Base-by-base conservation (phyloP, 140 eudicot genomes). In the Senecio squalidus region DNA sequence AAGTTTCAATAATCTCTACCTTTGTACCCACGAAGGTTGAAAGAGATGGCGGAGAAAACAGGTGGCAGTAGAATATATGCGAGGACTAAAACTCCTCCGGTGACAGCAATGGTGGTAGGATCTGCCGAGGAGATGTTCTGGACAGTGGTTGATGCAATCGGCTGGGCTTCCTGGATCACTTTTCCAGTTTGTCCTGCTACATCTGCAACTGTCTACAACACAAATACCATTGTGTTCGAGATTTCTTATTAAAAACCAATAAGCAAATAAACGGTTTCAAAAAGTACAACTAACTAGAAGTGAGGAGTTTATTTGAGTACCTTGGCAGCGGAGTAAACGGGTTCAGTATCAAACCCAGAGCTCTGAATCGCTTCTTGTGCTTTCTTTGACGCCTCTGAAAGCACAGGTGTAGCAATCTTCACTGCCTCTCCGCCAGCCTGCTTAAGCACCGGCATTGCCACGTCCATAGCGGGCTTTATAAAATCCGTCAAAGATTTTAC, bases 21-120 rank as follows among this genome's bases (percentile, higher is more conserved):
- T 78, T 87, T 78, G 67, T 77, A 92, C 6, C 98, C 96, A 27
- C 98, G 91, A 58, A 92, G 52, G 74, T 66, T 79, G 62, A 69
- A 92, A 66, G 96, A 78, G 40, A 92, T 66, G 62, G 74, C 76
- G 7, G 96, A 86, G 56, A 77, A 77, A 39, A 92, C 75, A 0
- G 94, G 98, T 55, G 98, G 98, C 53, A 92, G 82, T 22, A 92
- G 74, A 43, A 92, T 56, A 67, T 86, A 86, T 1, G 92, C 95
- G 6, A 92, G 68, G 29, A 92, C 67, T 43, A 92, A 60, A 41
- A 64, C 94, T 39, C 95, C 95, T 26, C 90, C 97, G 31, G 88
- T 64, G 45, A 76, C 94, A n/a, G 76, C 85, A 55, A 92, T 68
- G 39, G 82, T 65, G 53, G 62, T 69, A 2, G 98, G 98, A 24